Evolutionary conservation across 106 monocot species (phyloP).

Genomic region (Posidonia australis): DNA sequence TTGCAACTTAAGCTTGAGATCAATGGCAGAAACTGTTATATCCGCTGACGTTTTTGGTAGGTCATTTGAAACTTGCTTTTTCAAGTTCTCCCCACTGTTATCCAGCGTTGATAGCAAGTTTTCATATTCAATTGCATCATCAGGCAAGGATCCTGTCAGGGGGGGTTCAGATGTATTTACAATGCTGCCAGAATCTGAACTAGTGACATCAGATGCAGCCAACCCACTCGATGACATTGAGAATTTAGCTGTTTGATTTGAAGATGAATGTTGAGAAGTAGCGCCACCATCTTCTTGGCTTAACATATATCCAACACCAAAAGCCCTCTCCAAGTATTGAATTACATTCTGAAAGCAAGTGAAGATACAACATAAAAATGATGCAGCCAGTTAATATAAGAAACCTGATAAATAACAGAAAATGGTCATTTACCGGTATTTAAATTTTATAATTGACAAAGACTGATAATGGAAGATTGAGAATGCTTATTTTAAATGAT

Average conservation of each 20-base stretch:
- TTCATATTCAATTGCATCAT: constrained; percentile 78
- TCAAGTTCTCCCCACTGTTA: constrained; percentile 5
- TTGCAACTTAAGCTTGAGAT: constrained; percentile 10
- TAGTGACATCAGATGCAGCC: constrained; percentile 19
- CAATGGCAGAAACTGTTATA: background rate
- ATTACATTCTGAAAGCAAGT: constrained; percentile 15
- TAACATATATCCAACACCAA: constrained; percentile 24
- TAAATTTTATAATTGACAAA: too few relatives aligned
- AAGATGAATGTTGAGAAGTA: constrained; percentile 27
- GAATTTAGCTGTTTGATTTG: constrained; percentile 17
- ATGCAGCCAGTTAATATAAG: background rate
- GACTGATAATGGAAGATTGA: too few relatives aligned
- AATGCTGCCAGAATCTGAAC: constrained; percentile 3
- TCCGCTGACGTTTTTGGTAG: constrained; percentile 1
- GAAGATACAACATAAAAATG: background rate
- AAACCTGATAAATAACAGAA: too few relatives aligned
- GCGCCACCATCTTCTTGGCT: constrained; percentile 37
- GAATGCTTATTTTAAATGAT: too few relatives aligned
- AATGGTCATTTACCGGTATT: too few relatives aligned
- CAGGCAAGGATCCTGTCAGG: constrained; percentile 8
- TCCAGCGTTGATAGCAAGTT: constrained; percentile 61
- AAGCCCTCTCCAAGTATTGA: constrained; percentile 33
- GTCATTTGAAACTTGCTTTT: constrained; percentile 2
- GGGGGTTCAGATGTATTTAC: background rate
- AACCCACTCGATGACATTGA: constrained; percentile 9